phyloP scores from a whole-genome alignment of 2,329 filamentous ascomycete species.

The Penicillium crustosum region DNA sequence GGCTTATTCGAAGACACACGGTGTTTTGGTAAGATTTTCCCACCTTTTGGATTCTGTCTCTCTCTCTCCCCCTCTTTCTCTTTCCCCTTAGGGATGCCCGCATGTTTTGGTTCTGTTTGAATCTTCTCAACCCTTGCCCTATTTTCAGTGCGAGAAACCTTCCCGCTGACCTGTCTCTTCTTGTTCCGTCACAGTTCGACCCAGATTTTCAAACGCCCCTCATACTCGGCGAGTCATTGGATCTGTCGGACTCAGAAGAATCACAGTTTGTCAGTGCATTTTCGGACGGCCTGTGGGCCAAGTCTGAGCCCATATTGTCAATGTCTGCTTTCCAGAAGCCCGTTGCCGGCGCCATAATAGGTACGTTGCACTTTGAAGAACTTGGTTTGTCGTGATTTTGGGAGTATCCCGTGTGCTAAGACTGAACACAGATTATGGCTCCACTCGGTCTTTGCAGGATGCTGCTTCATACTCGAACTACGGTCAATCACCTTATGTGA shows the following conservation, averaged over 20 bases:
- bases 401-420: slow-evolving; percentile 17
- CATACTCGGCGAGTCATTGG: slow-evolving; percentile 49
- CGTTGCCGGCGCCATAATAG: slow-evolving; percentile 73
- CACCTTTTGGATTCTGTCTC: slow-evolving; percentile 20
- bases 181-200: slow-evolving; percentile 35
- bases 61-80: slow-evolving; percentile 17
- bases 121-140: slow-evolving; percentile 9
- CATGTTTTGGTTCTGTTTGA: slow-evolving; percentile 26
- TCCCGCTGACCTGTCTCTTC: slow-evolving; percentile 18
- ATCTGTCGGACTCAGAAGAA: slow-evolving; percentile 48
- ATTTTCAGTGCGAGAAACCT: slow-evolving; percentile 9
- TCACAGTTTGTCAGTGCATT: slow-evolving; percentile 46
- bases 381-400: background rate
- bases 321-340: slow-evolving; percentile 82
- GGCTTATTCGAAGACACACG: slow-evolving; percentile 49
- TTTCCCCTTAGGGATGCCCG: slow-evolving; percentile 26
- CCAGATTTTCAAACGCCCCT: slow-evolving; percentile 48
- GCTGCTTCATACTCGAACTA: slow-evolving; percentile 44
- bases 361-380: slow-evolving; percentile 56
- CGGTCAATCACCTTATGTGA: slow-evolving; percentile 42
- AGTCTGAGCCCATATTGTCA: slow-evolving; percentile 64
- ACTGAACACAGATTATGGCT: slow-evolving; percentile 36
- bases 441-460: slow-evolving; percentile 40
- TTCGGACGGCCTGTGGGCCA: slow-evolving; percentile 55
- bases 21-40: slow-evolving; percentile 44